A percentile compares a stretch with the other conserved stretches of the same genome.
Conservation (phyloP, 2,329 filamentous ascomycete genomes). For the Ceratocystis harringtonii region DNA sequence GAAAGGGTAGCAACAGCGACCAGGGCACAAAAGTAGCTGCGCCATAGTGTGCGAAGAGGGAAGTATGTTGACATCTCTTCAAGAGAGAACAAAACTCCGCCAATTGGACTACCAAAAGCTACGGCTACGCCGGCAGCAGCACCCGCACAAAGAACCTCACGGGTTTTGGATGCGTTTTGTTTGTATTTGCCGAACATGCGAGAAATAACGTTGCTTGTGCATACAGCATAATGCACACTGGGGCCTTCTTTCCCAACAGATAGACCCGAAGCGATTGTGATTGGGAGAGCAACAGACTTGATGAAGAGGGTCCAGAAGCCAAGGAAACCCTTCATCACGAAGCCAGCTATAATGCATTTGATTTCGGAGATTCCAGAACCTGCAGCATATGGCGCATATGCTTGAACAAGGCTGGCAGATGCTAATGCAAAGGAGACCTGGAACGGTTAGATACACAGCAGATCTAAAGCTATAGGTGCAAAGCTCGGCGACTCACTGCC, state of each 20-base stretch:
- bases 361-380: slow-evolving; percentile 97
- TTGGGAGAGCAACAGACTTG: slow-evolving; percentile 78
- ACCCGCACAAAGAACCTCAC: slow-evolving; percentile 87
- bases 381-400: slow-evolving; percentile 87
- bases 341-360: slow-evolving; percentile 97
- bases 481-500: slow-evolving; percentile 39
- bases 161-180: slow-evolving; percentile 80
- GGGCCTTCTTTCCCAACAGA: slow-evolving; percentile 96
- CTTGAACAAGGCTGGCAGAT: slow-evolving; percentile 71
- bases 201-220: slow-evolving; percentile 92
- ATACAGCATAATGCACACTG: slow-evolving; percentile 97
- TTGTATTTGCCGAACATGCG: slow-evolving; percentile 85
- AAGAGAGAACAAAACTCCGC: slow-evolving; percentile 86
- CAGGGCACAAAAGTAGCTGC: slow-evolving; percentile 93
- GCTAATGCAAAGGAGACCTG: slow-evolving; percentile 66
- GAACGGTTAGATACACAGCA: slow-evolving; percentile 16
- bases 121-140: slow-evolving; percentile 92
- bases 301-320: slow-evolving; percentile 84
- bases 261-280: slow-evolving; percentile 85
- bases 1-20: slow-evolving; percentile 86
- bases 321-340: slow-evolving; percentile 97
- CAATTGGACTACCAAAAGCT: slow-evolving; percentile 93
- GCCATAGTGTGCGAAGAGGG: slow-evolving; percentile 92
- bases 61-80: slow-evolving; percentile 98
- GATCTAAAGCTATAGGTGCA: slow-evolving; percentile 14